Conservation (phyloP, 2,329 filamentous ascomycete species). For the Monosporascus sp. region DNA sequence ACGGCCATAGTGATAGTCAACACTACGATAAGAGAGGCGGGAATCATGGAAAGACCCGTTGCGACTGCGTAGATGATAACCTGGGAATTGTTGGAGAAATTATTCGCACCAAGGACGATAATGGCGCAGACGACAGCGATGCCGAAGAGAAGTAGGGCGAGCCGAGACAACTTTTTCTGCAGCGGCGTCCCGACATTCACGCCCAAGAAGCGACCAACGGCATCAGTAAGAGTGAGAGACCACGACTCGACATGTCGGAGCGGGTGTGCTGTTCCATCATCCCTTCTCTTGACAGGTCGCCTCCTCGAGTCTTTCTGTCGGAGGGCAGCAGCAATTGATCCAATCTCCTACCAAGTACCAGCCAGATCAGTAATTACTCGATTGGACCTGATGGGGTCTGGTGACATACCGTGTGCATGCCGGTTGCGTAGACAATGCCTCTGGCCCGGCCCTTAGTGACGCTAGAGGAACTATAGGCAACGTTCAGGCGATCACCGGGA, state of each 20-base stretch:
- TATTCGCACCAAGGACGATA: constrained; percentile 62
- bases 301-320: constrained; percentile 49
- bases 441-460: constrained; percentile 58
- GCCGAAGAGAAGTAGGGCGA: constrained; percentile 63
- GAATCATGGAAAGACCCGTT: constrained; percentile 56
- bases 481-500: constrained; percentile 58
- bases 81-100: constrained; percentile 47
- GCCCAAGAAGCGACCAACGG: constrained; percentile 59
- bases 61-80: constrained; percentile 62
- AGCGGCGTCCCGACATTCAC: constrained; percentile 66
- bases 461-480: constrained; percentile 58
- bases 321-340: constrained; percentile 58
- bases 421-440: constrained; percentile 53
- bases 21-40: constrained; percentile 58
- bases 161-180: constrained; percentile 62
- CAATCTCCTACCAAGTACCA: constrained; percentile 59
- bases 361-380: constrained; percentile 13
- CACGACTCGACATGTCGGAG: constrained; percentile 46
- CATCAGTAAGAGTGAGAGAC: constrained; percentile 49
- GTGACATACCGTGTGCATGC: too few relatives aligned
- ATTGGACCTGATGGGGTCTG: too few relatives aligned
- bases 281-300: constrained; percentile 46
- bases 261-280: constrained; percentile 48
- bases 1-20: constrained; percentile 62
- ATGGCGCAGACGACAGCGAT: constrained; percentile 65